Conservation (phyloP, 495 filamentous ascomycete species). For the Xylaria longipes region DNA sequence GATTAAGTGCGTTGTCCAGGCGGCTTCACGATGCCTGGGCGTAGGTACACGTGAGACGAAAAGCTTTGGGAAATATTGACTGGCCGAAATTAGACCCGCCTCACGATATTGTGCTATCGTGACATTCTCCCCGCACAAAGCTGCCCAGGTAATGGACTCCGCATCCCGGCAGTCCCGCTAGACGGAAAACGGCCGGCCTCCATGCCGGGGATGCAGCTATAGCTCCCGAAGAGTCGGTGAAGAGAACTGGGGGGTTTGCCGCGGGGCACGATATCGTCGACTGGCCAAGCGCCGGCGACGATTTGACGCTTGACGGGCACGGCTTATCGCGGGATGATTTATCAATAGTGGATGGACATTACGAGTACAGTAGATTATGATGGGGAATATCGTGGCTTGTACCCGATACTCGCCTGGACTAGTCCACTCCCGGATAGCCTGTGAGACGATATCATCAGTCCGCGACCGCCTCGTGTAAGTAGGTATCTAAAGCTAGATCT, state of each 20-base stretch:
- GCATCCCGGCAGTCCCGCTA: slow-evolving; percentile 20
- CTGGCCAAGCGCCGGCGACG: neutral
- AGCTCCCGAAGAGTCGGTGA: slow-evolving; percentile 26
- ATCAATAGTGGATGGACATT: neutral
- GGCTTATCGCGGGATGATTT: neutral
- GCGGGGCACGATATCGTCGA: neutral
- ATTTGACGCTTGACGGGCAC: slow-evolving; percentile 5
- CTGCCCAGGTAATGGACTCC: slow-evolving; percentile 15
- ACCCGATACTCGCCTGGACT: slow-evolving; percentile 1
- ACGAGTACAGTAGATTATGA: too few relatives aligned
- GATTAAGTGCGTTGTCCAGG: neutral
- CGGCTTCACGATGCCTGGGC: slow-evolving; percentile 10
- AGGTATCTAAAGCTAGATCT: neutral
- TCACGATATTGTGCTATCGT: slow-evolving; percentile 19
- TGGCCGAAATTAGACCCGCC: slow-evolving; percentile 4
- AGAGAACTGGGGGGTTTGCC: neutral
- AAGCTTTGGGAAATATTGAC: neutral
- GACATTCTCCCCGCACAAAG: slow-evolving; percentile 17
- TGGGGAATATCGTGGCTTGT: slow-evolving; percentile 15
- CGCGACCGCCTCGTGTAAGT: neutral
- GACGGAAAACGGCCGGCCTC: slow-evolving; percentile 17
- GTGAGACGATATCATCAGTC: neutral
- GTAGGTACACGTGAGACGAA: slow-evolving; percentile 13
- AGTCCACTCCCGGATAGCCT: neutral
- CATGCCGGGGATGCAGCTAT: slow-evolving; percentile 22